Base-by-base conservation (phyloP, 2,329 filamentous ascomycete species). In the Xylaria arbuscula region DNA sequence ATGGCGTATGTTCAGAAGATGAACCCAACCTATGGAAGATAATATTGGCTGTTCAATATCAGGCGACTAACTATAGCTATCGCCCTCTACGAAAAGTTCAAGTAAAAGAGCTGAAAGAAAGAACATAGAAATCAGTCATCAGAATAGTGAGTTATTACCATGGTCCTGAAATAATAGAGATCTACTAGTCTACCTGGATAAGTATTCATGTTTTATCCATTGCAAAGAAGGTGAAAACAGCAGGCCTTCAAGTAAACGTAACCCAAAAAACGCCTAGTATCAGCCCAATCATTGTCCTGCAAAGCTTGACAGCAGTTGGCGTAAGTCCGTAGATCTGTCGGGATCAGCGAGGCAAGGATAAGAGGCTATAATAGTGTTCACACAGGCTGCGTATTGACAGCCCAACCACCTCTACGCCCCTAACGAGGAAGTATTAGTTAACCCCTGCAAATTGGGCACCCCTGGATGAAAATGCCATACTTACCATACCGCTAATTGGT, bases 271-370 rank as follows among this genome's bases (percentile, higher is more conserved):
- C 28, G 28, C 3, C 28, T 28, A 5, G 51, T 40, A 19, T 55
- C 7, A 15, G 10, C n/a, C 34, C 8, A 55, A 13, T 6, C n/a
- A 4, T 40, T 40, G 1, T 22, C 10, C 17, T 55, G 34, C n/a
- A 32, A 55, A 55, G 34, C n/a, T 55, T 40, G 36, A 38, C 10
- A 55, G 13, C n/a, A 15, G 6, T 40, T 55, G 34, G 34, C 34
- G 3, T 45, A 32, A 24, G 38, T 1, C 0, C 24, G 15, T n/a
- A 32, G 1, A 9, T 32, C 15, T 22, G 28, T 40, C 54, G 19
- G 17, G 53, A 38, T 56, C 19, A 15, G 8, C 19, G 53, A 57
- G 38, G 38, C 38, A 57, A 57, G 55, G 55, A 57, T n/a, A 10
- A n/a, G 10, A 5, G 36, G 54, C 3, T 34, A 11, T 3, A 36